Evolutionary conservation across 768 basidiomycete species (phyloP), one percentile per base, ranked within the genome.

Genomic region (Lactifluus hygrophoroides): DNA sequence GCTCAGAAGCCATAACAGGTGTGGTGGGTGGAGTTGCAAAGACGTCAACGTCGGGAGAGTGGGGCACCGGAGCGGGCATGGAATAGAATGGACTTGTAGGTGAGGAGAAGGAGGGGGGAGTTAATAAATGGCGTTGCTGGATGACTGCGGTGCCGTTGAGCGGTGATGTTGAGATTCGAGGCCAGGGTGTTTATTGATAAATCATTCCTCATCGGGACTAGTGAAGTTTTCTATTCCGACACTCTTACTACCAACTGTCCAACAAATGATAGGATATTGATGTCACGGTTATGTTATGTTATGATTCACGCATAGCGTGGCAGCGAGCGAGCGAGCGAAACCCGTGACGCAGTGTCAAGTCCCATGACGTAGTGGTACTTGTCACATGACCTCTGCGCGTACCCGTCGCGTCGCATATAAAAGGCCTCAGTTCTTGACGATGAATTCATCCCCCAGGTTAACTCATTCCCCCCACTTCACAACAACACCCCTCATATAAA

Each of bases 11-110:
- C 55, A 59, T 63, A n/a, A n/a, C n/a, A 25, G 77, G 77, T 19
- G 76, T 75, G 16, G 70, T 69, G 8, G 78, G 77, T 25, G 77
- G 77, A 17, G 77, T 78, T 48, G 70, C 68, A 62, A 77, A 79
- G 46, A 68, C 69, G 54, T 79, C 76, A 50, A 62, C 51, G 56
- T 77, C 75, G 30, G 66, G 67, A 43, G 61, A 62, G 47, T 16
- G 27, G n/a, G 43, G 50, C 8, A 54, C 34, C 11, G 48, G 34
- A 23, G 47, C 42, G 5, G 43, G 57, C 61, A 62, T 62, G 10
- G 42, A 25, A 21, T 19, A 30, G 16, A 28, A 2, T 32, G 32
- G 10, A 32, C n/a, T n/a, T n/a, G 6, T n/a, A 17, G 17, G 1
- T 6, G 6, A 38, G 8, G 23, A 13, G 19, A 44, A 21, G 28